A percentile compares a stretch with the other conserved stretches of the same genome.
phyloP scores from a whole-genome alignment of 331 rosid species.

The Pyrus hybrid region DNA sequence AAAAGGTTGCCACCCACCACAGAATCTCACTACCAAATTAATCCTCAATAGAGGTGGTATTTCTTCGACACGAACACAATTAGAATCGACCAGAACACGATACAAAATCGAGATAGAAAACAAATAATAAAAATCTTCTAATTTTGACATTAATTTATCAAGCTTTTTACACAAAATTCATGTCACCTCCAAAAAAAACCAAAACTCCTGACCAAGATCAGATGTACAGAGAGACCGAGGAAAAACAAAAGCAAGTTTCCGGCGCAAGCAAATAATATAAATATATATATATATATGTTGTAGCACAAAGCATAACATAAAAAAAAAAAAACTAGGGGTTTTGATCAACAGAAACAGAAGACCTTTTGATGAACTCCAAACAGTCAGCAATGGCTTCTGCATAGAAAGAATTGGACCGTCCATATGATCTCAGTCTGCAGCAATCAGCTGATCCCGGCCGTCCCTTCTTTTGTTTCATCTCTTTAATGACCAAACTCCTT shows the following conservation, averaged over 20 bases:
- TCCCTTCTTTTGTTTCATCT: slow-evolving; percentile 8
- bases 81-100: background rate
- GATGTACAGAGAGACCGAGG: background rate
- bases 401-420: slow-evolving; percentile 73
- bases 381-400: slow-evolving; percentile 96
- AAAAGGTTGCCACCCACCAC: background rate
- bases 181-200: background rate
- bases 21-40: background rate
- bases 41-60: background rate
- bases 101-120: too few species aligned
- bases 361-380: slow-evolving; percentile 79
- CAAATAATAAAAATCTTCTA: too few species aligned
- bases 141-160: background rate
- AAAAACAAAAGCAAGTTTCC: background rate
- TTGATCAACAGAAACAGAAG: slow-evolving; percentile 54
- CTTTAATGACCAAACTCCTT: slow-evolving; percentile 15
- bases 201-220: background rate
- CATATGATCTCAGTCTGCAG: slow-evolving; percentile 33
- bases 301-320: background rate
- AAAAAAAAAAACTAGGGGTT: background rate
- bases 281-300: background rate
- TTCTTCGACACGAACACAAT: background rate
- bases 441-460: background rate
- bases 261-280: background rate
- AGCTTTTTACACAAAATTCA: background rate